phyloP scores from a whole-genome alignment of 495 filamentous ascomycete species.

The Trichoderma asperelloides region DNA sequence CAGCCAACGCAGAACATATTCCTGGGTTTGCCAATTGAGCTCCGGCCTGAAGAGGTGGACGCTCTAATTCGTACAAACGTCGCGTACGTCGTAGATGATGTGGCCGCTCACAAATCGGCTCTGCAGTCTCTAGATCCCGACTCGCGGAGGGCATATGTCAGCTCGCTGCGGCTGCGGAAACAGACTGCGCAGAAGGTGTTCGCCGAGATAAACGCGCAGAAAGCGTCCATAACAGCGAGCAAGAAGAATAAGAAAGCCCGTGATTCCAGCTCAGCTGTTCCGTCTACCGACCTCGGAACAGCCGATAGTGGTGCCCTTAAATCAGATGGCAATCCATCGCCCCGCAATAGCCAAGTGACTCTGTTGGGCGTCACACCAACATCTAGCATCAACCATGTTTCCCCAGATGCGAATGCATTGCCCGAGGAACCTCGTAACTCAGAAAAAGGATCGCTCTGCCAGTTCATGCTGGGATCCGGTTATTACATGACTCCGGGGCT shows the following conservation, averaged over 20 bases:
- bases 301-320: neutral
- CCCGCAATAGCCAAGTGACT: slow-evolving; percentile 1
- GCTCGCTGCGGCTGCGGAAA: slow-evolving; percentile 31
- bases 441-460: neutral
- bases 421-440: neutral
- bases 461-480: slow-evolving; percentile 54
- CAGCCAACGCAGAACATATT: slow-evolving; percentile 93
- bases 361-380: slow-evolving; percentile 22
- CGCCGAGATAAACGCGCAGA: slow-evolving; percentile 14
- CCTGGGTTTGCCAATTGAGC: slow-evolving; percentile 74
- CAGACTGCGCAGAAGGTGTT: slow-evolving; percentile 29
- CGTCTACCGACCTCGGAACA: slow-evolving; percentile 10
- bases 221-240: neutral
- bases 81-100: slow-evolving; percentile 74
- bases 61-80: slow-evolving; percentile 72
- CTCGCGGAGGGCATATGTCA: slow-evolving; percentile 41
- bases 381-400: slow-evolving; percentile 15
- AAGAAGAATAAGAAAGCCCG: neutral
- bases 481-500: slow-evolving; percentile 89
- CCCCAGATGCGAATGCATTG: neutral
- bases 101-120: slow-evolving; percentile 50
- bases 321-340: neutral
- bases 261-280: slow-evolving; percentile 9
- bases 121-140: slow-evolving; percentile 49
- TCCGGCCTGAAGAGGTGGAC: slow-evolving; percentile 84